phyloP scores from a whole-genome alignment of 345 rosid species.

The Salix suchowensis region DNA sequence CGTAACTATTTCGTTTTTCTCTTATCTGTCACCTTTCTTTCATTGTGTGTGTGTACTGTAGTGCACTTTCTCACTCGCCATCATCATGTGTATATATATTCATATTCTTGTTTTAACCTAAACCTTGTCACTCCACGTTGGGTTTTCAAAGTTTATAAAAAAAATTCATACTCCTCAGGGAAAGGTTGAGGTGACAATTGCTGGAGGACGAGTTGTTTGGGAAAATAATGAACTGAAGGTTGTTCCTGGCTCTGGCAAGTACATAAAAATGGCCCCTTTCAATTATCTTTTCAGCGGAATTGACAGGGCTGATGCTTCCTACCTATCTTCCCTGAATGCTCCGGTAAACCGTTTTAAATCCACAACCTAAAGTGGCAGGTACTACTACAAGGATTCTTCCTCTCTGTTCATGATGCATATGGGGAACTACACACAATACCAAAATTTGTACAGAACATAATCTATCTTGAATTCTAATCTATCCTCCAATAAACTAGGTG shows the following conservation, averaged over 20 bases:
- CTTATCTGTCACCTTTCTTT: no score
- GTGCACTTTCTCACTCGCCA: background rate
- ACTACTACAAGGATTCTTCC: background rate
- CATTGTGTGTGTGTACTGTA: background rate
- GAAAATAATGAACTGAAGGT: conserved; percentile 69
- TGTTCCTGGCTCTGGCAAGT: conserved; percentile 67
- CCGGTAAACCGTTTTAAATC: conserved; percentile 64
- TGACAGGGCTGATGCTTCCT: conserved; percentile 70
- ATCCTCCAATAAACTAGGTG: no score
- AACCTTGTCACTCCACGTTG: background rate
- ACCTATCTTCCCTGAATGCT: conserved; percentile 67
- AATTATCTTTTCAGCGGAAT: conserved; percentile 73
- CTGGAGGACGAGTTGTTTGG: conserved; percentile 85
- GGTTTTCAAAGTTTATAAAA: background rate
- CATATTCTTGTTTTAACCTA: background rate
- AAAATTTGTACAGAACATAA: background rate
- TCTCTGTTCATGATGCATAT: background rate
- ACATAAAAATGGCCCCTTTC: conserved; percentile 66
- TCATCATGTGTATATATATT: background rate
- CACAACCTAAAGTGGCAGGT: conserved; percentile 23
- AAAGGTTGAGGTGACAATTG: conserved; percentile 89
- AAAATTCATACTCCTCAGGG: conserved; percentile 42
- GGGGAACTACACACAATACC: background rate
- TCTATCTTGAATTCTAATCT: no score
- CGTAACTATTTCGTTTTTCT: no score